Base-by-base conservation (phyloP, 495 filamentous ascomycete species). In the Penicillium arizonense region DNA sequence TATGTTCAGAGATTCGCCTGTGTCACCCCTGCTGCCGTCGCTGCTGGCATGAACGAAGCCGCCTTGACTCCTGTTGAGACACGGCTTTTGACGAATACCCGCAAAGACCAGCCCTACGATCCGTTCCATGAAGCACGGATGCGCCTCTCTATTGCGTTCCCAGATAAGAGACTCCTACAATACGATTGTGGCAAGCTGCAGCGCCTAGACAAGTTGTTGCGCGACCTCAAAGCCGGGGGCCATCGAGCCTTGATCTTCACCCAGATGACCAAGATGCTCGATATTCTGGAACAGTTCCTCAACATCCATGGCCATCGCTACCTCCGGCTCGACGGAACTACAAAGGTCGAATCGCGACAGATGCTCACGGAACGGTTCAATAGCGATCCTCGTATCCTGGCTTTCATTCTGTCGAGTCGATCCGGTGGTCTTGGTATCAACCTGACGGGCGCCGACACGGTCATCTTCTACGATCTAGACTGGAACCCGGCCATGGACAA, bases 401-500 rank as follows among this genome's bases (percentile, higher is more conserved):
- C 86, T 47, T 96, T 97, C 74, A 99, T 99, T 65, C 82, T 97
- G 11, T 96, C 91, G 2, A 95, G 89, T 51, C 85, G 95, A 40
- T 96, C 95, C 1, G 95, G 95, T 50, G 95, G 95, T 44, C 76
- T 99, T 2, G 95, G 95, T 44, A 96, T 98, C 62, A 98, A 98
- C 62, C 76, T 99, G 13, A 97, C 94, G 1, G 95, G 94, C 30
- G 95, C 95, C 21, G 94, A 97, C 68, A 96, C 94, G 0, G 95
- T 99, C 62, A 97, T 99, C 62, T 99, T 99, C 74, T 99, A 99
- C 72, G 95, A 99, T 67, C 82, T 96, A 38, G 95, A 99, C 71
- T 99, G 95, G 95, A 99, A 99, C 59, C 95, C 95, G 0, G 95
- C 95, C 10, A 99, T 99, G 95, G 95, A 99, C 70, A 96, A 96